phyloP scores from a whole-genome alignment of 129 eudicot species.

The Escallonia rubra region DNA sequence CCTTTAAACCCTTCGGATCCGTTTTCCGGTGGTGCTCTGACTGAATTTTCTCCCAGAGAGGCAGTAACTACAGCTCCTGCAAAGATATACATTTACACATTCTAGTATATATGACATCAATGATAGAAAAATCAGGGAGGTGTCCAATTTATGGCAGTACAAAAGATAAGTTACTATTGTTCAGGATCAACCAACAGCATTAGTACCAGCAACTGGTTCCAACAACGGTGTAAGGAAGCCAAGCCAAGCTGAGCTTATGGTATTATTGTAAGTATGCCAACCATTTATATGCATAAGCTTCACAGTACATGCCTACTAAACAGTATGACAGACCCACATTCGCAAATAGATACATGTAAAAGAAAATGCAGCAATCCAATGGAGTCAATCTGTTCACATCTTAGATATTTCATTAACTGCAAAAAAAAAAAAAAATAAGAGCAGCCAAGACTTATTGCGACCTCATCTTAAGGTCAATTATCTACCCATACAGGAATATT shows the following conservation, averaged over 20 bases:
- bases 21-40: constrained; percentile 28
- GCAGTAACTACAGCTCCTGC: constrained; percentile 74
- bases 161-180: too few species aligned
- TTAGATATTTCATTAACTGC: too few species aligned
- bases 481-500: not conserved
- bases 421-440: not conserved
- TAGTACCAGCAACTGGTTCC: not conserved
- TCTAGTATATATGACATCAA: not conserved
- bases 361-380: not conserved
- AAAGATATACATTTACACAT: constrained; percentile 3
- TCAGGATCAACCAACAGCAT: too few species aligned
- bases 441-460: not conserved
- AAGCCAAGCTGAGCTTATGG: not conserved
- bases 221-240: not conserved
- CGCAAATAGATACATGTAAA: not conserved
- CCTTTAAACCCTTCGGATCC: constrained; percentile 23
- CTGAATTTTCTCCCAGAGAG: constrained; percentile 56
- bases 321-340: not conserved
- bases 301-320: not conserved
- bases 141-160: too few species aligned
- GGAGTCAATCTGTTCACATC: not conserved
- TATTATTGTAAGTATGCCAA: not conserved
- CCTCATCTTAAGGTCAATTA: not conserved
- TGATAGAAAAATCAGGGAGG: too few species aligned
- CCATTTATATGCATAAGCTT: not conserved